phyloP scores from a whole-genome alignment of 495 filamentous ascomycete species.

The Hypoxylon trugodes region DNA sequence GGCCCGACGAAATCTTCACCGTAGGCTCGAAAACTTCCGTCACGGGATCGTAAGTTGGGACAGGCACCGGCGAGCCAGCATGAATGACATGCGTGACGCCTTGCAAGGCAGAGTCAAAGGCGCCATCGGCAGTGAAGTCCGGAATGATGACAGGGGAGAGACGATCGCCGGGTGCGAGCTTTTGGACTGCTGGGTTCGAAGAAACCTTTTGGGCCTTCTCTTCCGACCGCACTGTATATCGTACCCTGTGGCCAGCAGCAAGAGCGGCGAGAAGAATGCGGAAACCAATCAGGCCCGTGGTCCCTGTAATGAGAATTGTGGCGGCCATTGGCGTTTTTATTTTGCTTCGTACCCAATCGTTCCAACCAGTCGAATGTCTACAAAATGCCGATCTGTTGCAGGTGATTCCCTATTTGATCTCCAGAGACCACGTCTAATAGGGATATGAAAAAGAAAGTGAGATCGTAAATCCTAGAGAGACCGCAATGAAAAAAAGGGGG shows the following conservation, averaged over 20 bases:
- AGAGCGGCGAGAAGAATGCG: constrained; percentile 41
- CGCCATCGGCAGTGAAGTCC: constrained; percentile 51
- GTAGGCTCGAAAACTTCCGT: constrained; percentile 44
- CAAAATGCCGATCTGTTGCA: no score
- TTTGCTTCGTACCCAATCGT: background rate
- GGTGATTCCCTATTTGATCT: no score
- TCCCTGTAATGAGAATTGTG: constrained; percentile 49
- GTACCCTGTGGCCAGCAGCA: constrained; percentile 48
- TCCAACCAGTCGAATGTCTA: no score
- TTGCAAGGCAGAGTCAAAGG: constrained; percentile 55
- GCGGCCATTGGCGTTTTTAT: constrained; percentile 31
- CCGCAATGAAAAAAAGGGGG: no score
- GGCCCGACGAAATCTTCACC: constrained; percentile 26
- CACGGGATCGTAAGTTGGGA: constrained; percentile 23
- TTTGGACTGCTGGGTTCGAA: constrained; percentile 37
- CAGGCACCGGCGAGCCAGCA: constrained; percentile 53
- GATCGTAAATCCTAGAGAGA: no score
- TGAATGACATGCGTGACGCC: constrained; percentile 59
- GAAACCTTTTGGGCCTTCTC: constrained; percentile 41
- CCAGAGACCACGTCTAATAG: no score
- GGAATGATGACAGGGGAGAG: constrained; percentile 53
- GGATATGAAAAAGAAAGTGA: no score
- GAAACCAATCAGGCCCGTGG: constrained; percentile 49
- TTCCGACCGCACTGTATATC: constrained; percentile 46
- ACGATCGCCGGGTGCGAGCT: constrained; percentile 29